Evolutionary conservation across 2,329 filamentous ascomycete species (phyloP).

Genomic region (Cercospora beticola): DNA sequence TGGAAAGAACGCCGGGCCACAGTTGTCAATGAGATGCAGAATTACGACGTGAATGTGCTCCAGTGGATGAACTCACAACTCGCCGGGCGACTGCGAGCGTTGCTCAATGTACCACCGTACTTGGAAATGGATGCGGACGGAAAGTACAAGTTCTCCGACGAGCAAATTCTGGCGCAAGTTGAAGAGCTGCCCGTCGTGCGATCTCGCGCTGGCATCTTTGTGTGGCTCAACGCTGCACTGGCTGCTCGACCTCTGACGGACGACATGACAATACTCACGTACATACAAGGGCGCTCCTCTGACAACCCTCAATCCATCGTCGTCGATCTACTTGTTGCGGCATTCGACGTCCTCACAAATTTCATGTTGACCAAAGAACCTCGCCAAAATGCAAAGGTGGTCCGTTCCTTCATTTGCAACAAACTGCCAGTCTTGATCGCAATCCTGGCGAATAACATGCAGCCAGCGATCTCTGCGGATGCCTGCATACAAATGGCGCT

Average conservation of each 20-base stretch:
- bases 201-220: conserved; percentile 77
- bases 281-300: conserved; percentile 82
- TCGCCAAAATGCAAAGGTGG: conserved; percentile 62
- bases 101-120: conserved; percentile 48
- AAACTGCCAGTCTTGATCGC: conserved; percentile 63
- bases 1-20: conserved; percentile 31
- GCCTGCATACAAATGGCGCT: conserved; percentile 66
- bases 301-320: conserved; percentile 75
- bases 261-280: conserved; percentile 73
- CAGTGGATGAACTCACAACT: conserved; percentile 37
- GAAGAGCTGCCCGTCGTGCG: conserved; percentile 68
- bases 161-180: conserved; percentile 45
- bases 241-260: conserved; percentile 80
- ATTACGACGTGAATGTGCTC: conserved; percentile 37
- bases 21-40: conserved; percentile 34
- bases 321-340: conserved; percentile 79
- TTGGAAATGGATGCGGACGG: conserved; percentile 66
- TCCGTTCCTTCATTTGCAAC: conserved; percentile 85
- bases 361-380: conserved; percentile 71
- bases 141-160: conserved; percentile 63
- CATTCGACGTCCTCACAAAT: conserved; percentile 87
- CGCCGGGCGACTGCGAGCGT: conserved; percentile 31
- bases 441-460: conserved; percentile 57
- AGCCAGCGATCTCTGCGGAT: conserved; percentile 60
- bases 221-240: conserved; percentile 81